Conservation (phyloP, 139 green algal genomes). For the Diplosphaera chodatii region DNA sequence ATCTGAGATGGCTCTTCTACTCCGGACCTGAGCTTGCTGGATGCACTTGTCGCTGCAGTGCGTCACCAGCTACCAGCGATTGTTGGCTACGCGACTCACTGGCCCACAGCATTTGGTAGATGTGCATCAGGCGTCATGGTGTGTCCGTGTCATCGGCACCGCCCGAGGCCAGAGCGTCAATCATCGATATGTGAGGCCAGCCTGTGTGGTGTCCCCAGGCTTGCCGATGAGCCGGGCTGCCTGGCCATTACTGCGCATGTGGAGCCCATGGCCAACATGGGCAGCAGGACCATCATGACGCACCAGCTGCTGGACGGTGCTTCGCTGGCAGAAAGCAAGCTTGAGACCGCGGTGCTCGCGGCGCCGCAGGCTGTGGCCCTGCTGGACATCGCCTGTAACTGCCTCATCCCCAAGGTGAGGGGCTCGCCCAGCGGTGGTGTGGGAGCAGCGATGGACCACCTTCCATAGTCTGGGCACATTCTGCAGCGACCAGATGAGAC, state of each 20-base stretch:
- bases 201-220: background rate
- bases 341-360: constrained; percentile 3
- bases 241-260: background rate
- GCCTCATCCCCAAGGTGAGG: constrained; percentile 14
- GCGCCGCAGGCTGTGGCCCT: constrained; percentile 4
- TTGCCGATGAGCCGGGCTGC: background rate
- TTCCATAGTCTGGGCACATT: too few species aligned
- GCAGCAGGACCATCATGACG: background rate
- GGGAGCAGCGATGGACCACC: too few species aligned
- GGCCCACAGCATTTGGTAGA: too few species aligned
- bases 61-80: too few species aligned
- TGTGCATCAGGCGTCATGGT: too few species aligned
- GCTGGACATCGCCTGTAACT: constrained; percentile 4
- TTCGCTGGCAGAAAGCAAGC: background rate
- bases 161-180: background rate
- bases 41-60: background rate
- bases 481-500: too few species aligned
- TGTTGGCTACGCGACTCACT: too few species aligned
- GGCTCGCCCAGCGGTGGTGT: background rate
- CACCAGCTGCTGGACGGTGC: constrained; percentile 21
- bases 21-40: background rate
- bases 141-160: background rate
- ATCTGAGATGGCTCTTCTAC: too few species aligned
- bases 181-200: background rate
- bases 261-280: background rate